A percentile compares a stretch with the other conserved stretches of the same genome.
phyloP scores from a whole-genome alignment of 768 basidiomycete genomes.

The Auriscalpium microsporum region DNA sequence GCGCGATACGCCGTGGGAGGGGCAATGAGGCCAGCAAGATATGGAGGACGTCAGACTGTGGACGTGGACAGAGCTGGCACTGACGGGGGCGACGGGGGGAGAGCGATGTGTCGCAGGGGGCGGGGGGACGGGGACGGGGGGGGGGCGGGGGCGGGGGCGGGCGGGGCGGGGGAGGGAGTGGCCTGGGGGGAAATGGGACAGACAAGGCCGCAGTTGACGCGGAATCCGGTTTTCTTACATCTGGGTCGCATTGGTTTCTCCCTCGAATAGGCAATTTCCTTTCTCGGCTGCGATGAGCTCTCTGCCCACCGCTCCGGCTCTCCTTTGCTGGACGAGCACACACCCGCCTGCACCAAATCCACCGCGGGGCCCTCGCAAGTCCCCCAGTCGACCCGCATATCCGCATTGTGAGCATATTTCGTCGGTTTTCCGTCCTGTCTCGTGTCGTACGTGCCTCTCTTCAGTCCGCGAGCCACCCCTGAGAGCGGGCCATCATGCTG shows the following conservation, averaged over 20 bases:
- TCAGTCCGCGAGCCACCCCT: background rate
- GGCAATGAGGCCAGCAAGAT: background rate
- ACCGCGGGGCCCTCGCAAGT: no score
- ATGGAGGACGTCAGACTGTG: background rate
- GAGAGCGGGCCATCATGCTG: background rate
- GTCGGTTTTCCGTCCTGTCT: background rate
- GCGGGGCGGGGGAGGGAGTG: background rate
- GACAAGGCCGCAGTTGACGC: constrained; percentile 9
- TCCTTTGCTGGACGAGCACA: background rate
- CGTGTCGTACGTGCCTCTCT: background rate
- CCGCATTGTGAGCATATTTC: background rate
- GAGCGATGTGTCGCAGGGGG: background rate
- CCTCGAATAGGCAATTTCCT: constrained; percentile 11
- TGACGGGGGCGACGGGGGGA: background rate
- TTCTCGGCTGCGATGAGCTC: constrained; percentile 3
- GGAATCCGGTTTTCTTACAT: constrained; percentile 9
- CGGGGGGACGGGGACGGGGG: background rate
- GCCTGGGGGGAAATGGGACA: constrained; percentile 2
- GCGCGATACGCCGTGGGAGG: constrained; percentile 9
- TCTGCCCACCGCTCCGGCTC: background rate
- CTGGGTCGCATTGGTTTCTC: background rate
- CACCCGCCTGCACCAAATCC: no score
- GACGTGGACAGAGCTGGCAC: background rate
- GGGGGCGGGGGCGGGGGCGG: background rate
- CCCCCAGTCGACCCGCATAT: background rate